Evolutionary conservation across 2,329 filamentous ascomycete species (phyloP), one percentile per base, ranked within the genome.

Genomic region (Fusarium torulosum): DNA sequence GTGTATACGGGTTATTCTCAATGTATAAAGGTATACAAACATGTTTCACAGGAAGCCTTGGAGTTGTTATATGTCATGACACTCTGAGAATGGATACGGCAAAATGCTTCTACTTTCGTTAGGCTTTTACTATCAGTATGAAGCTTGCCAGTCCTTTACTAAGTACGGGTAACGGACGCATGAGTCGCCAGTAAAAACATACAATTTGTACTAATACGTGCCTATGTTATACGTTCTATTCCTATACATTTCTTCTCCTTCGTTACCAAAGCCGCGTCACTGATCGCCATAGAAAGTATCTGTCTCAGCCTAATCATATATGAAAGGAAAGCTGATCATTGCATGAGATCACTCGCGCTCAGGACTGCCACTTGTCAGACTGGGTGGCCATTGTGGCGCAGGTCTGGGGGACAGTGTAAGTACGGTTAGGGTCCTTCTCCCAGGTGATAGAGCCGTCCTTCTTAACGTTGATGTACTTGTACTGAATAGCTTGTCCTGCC

Each of bases 401-500:
- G 1, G 75, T 68, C 64, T 68, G 70, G 42, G 76, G 76, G 15
- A 78, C 76, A 11, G 72, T 74, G 57, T 76, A 78, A 3, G 63
- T 72, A 43, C 80, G 82, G 73, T 87, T 84, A 0, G 84, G 82
- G 49, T 90, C 90, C 47, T 79, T 81, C 79, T 93, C 90, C 90
- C 90, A 93, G 4, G 78, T 81, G 10, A 90, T 77, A 0, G 78
- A 79, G 1, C 88, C 86, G 69, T 85, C 83, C 1, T 77, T 72
- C 59, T 82, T 81, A 41, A 90, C 83, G 49, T 86, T 85, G 70
- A 93, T 85, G 74, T 87, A 93, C 80, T 93, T 92, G 76, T 92
- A 93, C 79, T 88, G 72, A 42, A 93, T 80, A 4, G 76, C 78
- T 46, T 81, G 80, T 4, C 89, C 90, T 0, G 86, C 81, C 0